Evolutionary conservation across 2,329 filamentous ascomycete species (phyloP).

Genomic region (Neocucurbitaria cava): DNA sequence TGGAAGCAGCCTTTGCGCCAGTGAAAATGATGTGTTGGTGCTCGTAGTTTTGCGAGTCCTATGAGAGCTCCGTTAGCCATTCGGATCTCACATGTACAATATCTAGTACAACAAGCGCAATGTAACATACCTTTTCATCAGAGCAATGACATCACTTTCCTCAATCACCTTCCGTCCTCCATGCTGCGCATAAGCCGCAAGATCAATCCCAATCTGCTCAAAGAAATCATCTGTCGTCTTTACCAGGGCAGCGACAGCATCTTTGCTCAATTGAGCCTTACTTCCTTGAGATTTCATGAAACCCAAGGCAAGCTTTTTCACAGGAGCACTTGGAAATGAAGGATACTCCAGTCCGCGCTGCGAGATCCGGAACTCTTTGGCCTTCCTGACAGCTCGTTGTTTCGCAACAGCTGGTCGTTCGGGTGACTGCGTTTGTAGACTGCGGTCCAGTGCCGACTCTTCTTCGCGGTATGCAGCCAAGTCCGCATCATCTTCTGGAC

Average conservation of each 20-base stretch:
- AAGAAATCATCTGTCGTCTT: constrained; percentile 92
- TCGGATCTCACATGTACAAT: constrained; percentile 13
- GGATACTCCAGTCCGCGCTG: constrained; percentile 78
- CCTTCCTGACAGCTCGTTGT: constrained; percentile 35
- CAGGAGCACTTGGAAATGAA: constrained; percentile 72
- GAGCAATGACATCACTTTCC: constrained; percentile 78
- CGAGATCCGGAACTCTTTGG: constrained; percentile 66
- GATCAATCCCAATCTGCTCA: constrained; percentile 81
- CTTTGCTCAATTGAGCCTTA: constrained; percentile 74
- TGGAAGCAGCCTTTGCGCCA: constrained; percentile 83
- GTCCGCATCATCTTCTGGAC: constrained; percentile 33
- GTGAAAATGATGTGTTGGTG: constrained; percentile 77
- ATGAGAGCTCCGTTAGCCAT: constrained; percentile 7
- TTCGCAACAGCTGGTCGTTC: constrained; percentile 23
- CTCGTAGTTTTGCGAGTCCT: constrained; percentile 69
- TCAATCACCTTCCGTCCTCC: constrained; percentile 85
- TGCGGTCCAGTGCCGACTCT: constrained; percentile 44
- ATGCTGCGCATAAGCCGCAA: constrained; percentile 80
- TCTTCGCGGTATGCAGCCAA: constrained; percentile 45
- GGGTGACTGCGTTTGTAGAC: constrained; percentile 37
- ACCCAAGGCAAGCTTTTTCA: constrained; percentile 74
- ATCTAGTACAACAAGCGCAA: constrained; percentile 22
- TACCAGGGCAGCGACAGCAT: constrained; percentile 76
- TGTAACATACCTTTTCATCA: constrained; percentile 78
- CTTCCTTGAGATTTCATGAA: constrained; percentile 72